Percentiles rank a stretch among this genome's conserved stretches.
These are phyloP conservation scores for Beauveria bassiana DNA, from an alignment of 2,329 filamentous ascomycete genomes.

Conservation along the genomic window DNA sequence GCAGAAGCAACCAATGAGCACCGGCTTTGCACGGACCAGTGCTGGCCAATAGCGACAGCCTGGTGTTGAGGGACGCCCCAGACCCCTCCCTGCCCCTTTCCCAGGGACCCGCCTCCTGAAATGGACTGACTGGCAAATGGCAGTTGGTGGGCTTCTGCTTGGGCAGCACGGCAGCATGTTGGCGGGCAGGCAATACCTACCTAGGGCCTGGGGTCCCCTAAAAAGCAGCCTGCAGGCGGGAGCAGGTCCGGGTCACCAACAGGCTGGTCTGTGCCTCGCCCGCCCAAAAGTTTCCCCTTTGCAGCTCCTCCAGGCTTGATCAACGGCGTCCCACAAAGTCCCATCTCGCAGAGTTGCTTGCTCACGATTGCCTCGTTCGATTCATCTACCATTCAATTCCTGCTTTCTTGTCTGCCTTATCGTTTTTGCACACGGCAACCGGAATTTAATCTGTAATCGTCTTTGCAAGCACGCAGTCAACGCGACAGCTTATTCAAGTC, in stretches of 20 bases:
- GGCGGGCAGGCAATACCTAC: background rate
- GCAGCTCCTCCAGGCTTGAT: conserved; percentile 10
- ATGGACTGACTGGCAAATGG: background rate
- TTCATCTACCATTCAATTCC: background rate
- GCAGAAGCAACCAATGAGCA: conserved; percentile 7
- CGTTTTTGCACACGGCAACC: background rate
- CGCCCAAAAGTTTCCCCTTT: conserved; percentile 11
- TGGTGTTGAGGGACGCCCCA: background rate
- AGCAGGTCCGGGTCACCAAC: background rate
- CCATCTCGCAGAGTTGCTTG: conserved; percentile 10
- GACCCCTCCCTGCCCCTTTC: conserved; percentile 8
- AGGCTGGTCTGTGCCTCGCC: conserved; percentile 11
- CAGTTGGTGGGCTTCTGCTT: background rate
- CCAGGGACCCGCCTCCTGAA: conserved; percentile 10
- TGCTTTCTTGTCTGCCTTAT: conserved; percentile 9
- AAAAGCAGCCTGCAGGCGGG: background rate
- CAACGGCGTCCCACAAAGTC: conserved; percentile 12
- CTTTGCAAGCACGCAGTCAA: background rate
- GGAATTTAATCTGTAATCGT: background rate
- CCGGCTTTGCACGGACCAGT: conserved; percentile 3
- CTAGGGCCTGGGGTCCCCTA: background rate
- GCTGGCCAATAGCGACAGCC: conserved; percentile 8
- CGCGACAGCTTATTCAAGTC: background rate
- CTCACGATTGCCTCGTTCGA: conserved; percentile 7
- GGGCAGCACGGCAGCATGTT: background rate